Base-by-base conservation (phyloP, 2,329 filamentous ascomycete species). In the Aureobasidium lini region DNA sequence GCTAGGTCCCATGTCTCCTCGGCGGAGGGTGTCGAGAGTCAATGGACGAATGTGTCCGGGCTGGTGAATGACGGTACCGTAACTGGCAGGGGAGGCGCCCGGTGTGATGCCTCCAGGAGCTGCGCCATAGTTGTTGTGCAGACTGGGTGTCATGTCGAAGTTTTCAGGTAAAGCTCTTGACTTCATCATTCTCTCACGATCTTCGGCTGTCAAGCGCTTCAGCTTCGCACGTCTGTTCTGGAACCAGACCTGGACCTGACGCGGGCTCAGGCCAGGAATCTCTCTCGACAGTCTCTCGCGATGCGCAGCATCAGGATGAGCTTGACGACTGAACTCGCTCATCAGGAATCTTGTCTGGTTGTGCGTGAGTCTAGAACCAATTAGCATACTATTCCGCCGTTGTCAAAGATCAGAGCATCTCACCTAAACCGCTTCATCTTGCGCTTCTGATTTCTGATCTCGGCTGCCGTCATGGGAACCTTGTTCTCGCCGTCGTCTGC, bases 171-270 rank as follows among this genome's bases (percentile, higher is more conserved):
- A 70, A 9, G 80, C 81, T 69, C 82, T 73, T 36, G 82, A 84
- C 68, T 81, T 79, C 71, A 84, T 77, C 76, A 84, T 81, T 40
- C 81, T 76, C 66, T 84, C 82, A 56, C 81, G 81, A 66, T 85
- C 82, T 64, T 84, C 82, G 63, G 77, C 81, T 54, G 81, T 83
- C 36, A 84, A 73, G 61, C 82, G 76, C 73, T 84, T 85, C 62
- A 85, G 72, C 70, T 85, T 85, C 16, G 82, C 82, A 67, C 82
- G 73, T 71, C 82, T 85, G 59, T 37, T 36, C 40, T 97, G 92
- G 75, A 97, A 97, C 93, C 92, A 97, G 52, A 97, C 92, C 73
- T 97, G 92, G 28, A 97, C 93, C 71, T 97, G 92, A 62, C 92
- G 84, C 39, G 92, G 90, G 67, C 89, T 96, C 50, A 97, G 76